These are phyloP conservation scores for Lactifluus rugatus DNA, from an alignment of 768 basidiomycete species.

Conservation along the genomic window DNA sequence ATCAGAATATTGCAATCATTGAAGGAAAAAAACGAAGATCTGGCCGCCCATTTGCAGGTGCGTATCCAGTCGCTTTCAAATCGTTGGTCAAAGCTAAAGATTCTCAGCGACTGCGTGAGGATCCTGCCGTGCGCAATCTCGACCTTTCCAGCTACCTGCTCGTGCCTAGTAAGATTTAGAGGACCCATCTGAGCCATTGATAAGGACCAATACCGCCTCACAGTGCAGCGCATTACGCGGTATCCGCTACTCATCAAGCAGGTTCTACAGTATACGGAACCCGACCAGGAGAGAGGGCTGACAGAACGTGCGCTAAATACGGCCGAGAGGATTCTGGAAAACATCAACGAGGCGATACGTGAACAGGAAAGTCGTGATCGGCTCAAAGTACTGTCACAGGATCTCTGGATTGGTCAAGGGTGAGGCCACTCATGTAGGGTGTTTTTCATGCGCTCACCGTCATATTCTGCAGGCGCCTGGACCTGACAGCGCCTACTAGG, in stretches of 20 bases:
- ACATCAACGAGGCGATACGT: constrained; percentile 85
- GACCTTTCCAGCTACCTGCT: constrained; percentile 88
- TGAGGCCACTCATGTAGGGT: constrained; percentile 25
- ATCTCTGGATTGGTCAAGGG: constrained; percentile 86
- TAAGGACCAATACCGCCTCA: neutral
- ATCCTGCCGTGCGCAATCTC: constrained; percentile 66
- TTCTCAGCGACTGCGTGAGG: constrained; percentile 60
- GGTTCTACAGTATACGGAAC: constrained; percentile 74
- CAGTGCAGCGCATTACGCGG: constrained; percentile 92
- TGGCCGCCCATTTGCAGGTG: constrained; percentile 63
- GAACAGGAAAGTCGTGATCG: constrained; percentile 73
- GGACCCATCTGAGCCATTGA: neutral
- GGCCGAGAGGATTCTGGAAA: constrained; percentile 62
- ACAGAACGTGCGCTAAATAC: constrained; percentile 48
- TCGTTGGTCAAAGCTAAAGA: neutral
- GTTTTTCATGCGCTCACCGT: neutral
- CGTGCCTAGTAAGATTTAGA: constrained; percentile 63
- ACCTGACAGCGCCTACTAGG: constrained; percentile 84
- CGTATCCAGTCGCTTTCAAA: neutral
- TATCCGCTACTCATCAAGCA: constrained; percentile 87
- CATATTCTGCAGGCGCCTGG: constrained; percentile 48
- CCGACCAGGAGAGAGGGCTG: constrained; percentile 46
- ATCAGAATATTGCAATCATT: constrained; percentile 68
- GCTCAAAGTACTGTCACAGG: constrained; percentile 61
- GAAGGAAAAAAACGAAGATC: constrained; percentile 53